These are phyloP conservation scores for Solanum sitiens DNA, from an alignment of 257 asterid genomes.

Conservation along the genomic window DNA sequence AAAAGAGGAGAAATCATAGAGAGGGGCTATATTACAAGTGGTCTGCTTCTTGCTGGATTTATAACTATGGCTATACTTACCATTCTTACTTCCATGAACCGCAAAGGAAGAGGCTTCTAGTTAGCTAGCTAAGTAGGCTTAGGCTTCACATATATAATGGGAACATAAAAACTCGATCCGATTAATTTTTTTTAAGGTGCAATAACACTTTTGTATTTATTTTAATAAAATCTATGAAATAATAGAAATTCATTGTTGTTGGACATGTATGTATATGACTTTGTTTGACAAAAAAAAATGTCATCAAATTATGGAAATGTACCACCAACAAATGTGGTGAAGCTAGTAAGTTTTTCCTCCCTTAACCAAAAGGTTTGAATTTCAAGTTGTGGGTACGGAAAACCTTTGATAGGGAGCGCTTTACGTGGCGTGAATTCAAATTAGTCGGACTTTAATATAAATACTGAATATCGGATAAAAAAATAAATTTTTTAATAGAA, in stretches of 20 bases:
- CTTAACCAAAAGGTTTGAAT: not conserved
- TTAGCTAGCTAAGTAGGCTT: not conserved
- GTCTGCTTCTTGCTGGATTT: not conserved
- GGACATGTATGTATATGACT: not conserved
- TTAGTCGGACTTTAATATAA: fast-evolving
- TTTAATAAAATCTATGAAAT: not conserved
- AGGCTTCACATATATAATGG: not conserved
- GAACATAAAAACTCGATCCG: not conserved
- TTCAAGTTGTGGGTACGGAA: not conserved
- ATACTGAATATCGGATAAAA: fast-evolving
- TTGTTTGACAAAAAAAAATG: no score
- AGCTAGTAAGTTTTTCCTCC: not conserved
- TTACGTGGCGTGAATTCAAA: not conserved
- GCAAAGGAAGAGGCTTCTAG: not conserved
- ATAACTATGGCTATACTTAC: not conserved
- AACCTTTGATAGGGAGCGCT: no score
- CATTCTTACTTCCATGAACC: not conserved
- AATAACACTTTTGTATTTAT: not conserved
- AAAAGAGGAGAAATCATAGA: not conserved
- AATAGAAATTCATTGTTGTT: not conserved
- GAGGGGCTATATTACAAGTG: not conserved
- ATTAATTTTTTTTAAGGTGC: not conserved
- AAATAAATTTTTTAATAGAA: no score
- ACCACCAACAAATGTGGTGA: no score
- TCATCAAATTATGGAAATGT: not conserved